Evolutionary conservation across 2,329 filamentous ascomycete species (phyloP), one percentile per base, ranked within the genome.

Genomic region (Ceratocystis cacaofunesta): DNA sequence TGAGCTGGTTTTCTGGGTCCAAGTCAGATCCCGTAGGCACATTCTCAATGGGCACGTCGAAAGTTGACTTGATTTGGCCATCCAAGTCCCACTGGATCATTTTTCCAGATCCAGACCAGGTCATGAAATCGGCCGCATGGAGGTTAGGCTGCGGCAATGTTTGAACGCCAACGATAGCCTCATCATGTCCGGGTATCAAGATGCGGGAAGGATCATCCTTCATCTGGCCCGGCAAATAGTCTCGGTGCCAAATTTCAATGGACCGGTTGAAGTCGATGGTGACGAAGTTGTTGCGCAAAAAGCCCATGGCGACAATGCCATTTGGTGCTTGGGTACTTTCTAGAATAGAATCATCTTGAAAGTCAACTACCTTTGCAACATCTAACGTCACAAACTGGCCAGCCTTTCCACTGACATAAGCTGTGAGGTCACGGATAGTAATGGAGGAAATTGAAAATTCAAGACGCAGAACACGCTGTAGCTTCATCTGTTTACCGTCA

Each of bases 21-120:
- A 79, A 71, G 17, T 86, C 81, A 60, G 77, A 75, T 48, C 78
- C 78, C 3, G 76, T 71, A 32, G 77, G 74, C 17, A 74, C 72
- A 68, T 87, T 84, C 67, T 95, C 90, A 4, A 96, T 76, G 3
- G 85, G 80, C 12, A 95, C 80, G 50, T 82, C 77, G 44, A 90
- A 77, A 1, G 83, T 83, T 17, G 80, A 79, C 69, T 83, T 85
- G 68, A 86, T 83, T 63, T 79, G 81, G 25, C 92, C 94, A 61
- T 89, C 81, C 15, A 85, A 73, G 70, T 85, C 83, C 94, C 94
- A 99, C 70, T 95, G 88, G 28, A 89, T 83, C 62, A 97, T 82
- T 17, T 82, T 85, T 4, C 94, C 94, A 63, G 86, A 85, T 25
- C 82, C 84, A 1, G 92, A 92, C 89, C 92, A 99, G 0, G 92